phyloP scores from a whole-genome alignment of 2,329 filamentous ascomycete genomes.

The Fusarium stilboides region DNA sequence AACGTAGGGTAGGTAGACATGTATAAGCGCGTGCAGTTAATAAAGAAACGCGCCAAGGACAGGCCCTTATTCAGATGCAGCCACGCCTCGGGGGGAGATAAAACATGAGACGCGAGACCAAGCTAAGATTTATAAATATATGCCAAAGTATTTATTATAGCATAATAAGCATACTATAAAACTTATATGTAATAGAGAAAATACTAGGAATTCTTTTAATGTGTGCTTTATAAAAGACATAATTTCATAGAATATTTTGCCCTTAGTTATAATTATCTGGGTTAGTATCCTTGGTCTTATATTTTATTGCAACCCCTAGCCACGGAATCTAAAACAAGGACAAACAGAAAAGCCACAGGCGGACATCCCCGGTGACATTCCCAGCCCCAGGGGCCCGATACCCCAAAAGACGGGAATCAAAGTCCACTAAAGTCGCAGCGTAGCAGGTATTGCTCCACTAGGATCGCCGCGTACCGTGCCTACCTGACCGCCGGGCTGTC shows the following conservation, averaged over 20 bases:
- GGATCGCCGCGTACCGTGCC: constrained; percentile 16
- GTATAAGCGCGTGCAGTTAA: not conserved
- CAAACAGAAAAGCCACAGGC: constrained; percentile 3
- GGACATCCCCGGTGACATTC: constrained; percentile 13
- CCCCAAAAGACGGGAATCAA: constrained; percentile 6
- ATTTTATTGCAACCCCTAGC: no score
- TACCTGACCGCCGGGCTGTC: constrained; percentile 9
- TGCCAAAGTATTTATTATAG: no score
- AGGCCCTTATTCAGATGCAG: constrained; percentile 1
- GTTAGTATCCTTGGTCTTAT: no score
- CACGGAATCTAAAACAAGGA: constrained; percentile 12
- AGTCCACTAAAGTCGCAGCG: not conserved
- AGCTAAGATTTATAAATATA: no score
- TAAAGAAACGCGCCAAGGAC: constrained; percentile 2
- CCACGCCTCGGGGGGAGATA: no score
- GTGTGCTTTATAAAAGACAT: no score
- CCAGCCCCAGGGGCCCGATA: not conserved
- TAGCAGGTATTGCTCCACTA: constrained; percentile 10
- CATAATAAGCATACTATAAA: no score
- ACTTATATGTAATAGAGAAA: no score
- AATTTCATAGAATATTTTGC: no score
- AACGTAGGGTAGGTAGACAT: not conserved
- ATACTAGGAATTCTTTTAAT: no score
- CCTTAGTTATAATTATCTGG: no score
- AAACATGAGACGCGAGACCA: no score